Evolutionary conservation across 2,329 filamentous ascomycete species (phyloP).

Genomic region (Ophiocordyceps australis): DNA sequence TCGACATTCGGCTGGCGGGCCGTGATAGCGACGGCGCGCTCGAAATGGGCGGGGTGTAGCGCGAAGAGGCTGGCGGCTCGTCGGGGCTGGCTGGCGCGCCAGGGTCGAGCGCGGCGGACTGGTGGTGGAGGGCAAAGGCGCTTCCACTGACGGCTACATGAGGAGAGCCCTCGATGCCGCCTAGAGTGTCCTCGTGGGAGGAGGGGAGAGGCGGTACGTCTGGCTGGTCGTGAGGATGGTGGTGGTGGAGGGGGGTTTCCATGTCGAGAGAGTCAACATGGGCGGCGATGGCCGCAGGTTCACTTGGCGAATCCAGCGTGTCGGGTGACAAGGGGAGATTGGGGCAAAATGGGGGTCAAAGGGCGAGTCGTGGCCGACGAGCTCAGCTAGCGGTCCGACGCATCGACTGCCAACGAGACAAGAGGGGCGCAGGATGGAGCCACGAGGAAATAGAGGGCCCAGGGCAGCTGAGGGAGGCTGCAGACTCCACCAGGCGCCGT

Average conservation of each 20-base stretch:
- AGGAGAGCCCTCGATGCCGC: slow-evolving; percentile 27
- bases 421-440: neutral
- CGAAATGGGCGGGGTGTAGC: slow-evolving; percentile 28
- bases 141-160: slow-evolving; percentile 15
- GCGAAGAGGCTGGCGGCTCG: slow-evolving; percentile 20
- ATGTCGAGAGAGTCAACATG: slow-evolving; percentile 31
- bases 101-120: slow-evolving; percentile 32
- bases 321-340: slow-evolving; percentile 1
- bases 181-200: slow-evolving; percentile 27
- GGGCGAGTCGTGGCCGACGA: too few relatives aligned
- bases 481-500: too few relatives aligned
- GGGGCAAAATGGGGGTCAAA: slow-evolving; percentile 1
- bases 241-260: slow-evolving; percentile 5
- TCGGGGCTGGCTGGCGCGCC: slow-evolving; percentile 21
- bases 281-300: slow-evolving; percentile 14
- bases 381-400: neutral
- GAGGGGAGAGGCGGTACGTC: slow-evolving; percentile 2
- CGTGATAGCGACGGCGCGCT: slow-evolving; percentile 28
- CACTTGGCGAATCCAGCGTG: slow-evolving; percentile 34
- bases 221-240: neutral
- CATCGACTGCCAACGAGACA: too few relatives aligned
- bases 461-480: neutral
- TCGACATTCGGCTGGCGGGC: slow-evolving; percentile 36
- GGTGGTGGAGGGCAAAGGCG: slow-evolving; percentile 21
- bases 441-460: slow-evolving; percentile 1